These are phyloP conservation scores for Prunus yedoensis DNA, from an alignment of 331 rosid genomes.

Conservation along the genomic window DNA sequence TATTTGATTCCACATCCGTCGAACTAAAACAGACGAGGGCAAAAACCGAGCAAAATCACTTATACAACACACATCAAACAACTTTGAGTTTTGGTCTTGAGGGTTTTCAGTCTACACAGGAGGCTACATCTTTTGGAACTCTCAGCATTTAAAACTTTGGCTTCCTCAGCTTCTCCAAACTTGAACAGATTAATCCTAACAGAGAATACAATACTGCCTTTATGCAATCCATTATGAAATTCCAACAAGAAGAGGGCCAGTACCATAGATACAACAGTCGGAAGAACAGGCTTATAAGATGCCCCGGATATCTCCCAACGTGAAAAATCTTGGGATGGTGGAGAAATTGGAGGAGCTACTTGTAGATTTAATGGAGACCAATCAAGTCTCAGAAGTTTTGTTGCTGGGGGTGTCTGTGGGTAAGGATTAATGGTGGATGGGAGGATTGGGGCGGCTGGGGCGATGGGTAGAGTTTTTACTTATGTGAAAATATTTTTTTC, in stretches of 20 bases:
- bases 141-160: slow-evolving; percentile 38
- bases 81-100: not conserved
- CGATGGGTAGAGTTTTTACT: too few species aligned
- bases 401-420: too few species aligned
- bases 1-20: not conserved
- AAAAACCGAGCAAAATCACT: not conserved
- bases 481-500: too few species aligned
- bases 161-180: slow-evolving; percentile 50
- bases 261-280: slow-evolving; percentile 92
- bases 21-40: not conserved
- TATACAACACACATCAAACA: slow-evolving; percentile 2
- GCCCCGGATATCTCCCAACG: slow-evolving; percentile 81
- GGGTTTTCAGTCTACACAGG: not conserved
- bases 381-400: too few species aligned
- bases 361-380: too few species aligned
- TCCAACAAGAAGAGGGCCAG: slow-evolving; percentile 99
- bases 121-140: not conserved
- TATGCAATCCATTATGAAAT: slow-evolving; percentile 57
- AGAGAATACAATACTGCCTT: slow-evolving; percentile 52
- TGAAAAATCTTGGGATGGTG: too few species aligned
- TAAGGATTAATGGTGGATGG: too few species aligned
- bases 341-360: too few species aligned
- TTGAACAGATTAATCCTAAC: slow-evolving; percentile 53
- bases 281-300: slow-evolving; percentile 91
- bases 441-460: too few species aligned